Base-by-base conservation (phyloP, 1,284 basidiomycete genomes). In the Sporisorium iseilematis-ciliati region DNA sequence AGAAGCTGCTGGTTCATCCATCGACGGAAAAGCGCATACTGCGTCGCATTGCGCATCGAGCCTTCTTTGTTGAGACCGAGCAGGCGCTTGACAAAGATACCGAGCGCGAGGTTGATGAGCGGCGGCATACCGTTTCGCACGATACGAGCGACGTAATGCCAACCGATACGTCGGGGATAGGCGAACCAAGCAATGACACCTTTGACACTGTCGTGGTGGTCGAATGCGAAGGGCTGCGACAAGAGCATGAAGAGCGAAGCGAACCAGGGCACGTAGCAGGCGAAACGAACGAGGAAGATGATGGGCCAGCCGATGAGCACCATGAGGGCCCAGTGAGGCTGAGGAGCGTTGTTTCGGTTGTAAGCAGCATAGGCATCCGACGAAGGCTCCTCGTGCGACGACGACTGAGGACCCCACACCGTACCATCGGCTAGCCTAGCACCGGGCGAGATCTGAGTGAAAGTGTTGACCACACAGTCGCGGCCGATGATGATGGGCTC, bases 401-500 rank as follows among this genome's bases (percentile, higher is more conserved):
- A 83, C 1, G 82, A 76, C 59, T 85, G 83, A 20, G 83, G 83
- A 14, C 83, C 83, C 82, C 82, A 85, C 2, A 85, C 83, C 3
- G 83, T 84, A 26, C 83, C 83, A 52, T 85, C 82, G 20, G 81
- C 83, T 10, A 85, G 59, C 16, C 82, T 76, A 31, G 83, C 83
- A 61, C 83, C 83, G 16, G 83, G 83, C 43, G 83, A 84, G 62
- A 85, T 84, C 57, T 84, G 80, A 8, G 83, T 85, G 53, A 82
- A 85, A 4, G 83, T 84, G 72, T 85, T 85, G 65, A 85, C 73
- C 41, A 85, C 82, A 62, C 83, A 85, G 69, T 85, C 83, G 42
- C 83, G 81, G 20, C 83, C 83, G 57, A 85, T 78, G 45, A 85
- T 80, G 71, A 84, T 80, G 33, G 83, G 83, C 57, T 85, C 83